Evolutionary conservation across 371 early-diverging fungal species (phyloP), one percentile per base, ranked within the genome.

Genomic region (Blastocladiella emersonii): DNA sequence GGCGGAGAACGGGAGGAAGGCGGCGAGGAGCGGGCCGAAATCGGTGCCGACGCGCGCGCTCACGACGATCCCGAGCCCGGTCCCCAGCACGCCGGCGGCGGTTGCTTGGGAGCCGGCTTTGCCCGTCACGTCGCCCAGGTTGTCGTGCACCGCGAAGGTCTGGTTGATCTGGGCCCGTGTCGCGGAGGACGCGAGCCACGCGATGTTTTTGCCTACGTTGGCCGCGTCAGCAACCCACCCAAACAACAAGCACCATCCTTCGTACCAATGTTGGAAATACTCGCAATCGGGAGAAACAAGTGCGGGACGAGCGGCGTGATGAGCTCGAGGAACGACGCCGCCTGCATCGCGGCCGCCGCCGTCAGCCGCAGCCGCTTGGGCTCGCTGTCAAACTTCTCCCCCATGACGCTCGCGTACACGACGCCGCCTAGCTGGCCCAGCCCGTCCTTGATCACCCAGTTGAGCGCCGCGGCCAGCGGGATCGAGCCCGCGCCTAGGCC

Each of bases 371-470:
- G 83, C 34, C 82, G 83, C 68, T 88, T 88, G 23, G 90, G 85
- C 27, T 86, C 82, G 23, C 81, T 76, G 67, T 90, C 90, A 62
- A 90, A 90, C 37, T 77, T 74, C 48, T 78, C 78, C 27, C 79
- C 78, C 7, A 86, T 75, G 60, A 77, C 65, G 13, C 78, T 76
- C 4, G 88, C 89, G 67, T 85, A 90, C 1, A 87, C 57, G 3
- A 90, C 88, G n/a, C 90, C 90, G 34, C 90, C 89, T 1, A 90
- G 73, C 59, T 87, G 85, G 17, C 90, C 89, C 44, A 90, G 74
- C 1, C 90, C 90, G 67, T 90, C 90, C 73, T 90, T 90, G 69
- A 90, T 81, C 62, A 89, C 80, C 90, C 90, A 90, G 68, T 86
- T 90, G 41, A 88, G 77, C 0, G 89, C 84, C 0, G 89, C 90